Conservation (phyloP, 345 rosid species). For the Euclidium syriacum region DNA sequence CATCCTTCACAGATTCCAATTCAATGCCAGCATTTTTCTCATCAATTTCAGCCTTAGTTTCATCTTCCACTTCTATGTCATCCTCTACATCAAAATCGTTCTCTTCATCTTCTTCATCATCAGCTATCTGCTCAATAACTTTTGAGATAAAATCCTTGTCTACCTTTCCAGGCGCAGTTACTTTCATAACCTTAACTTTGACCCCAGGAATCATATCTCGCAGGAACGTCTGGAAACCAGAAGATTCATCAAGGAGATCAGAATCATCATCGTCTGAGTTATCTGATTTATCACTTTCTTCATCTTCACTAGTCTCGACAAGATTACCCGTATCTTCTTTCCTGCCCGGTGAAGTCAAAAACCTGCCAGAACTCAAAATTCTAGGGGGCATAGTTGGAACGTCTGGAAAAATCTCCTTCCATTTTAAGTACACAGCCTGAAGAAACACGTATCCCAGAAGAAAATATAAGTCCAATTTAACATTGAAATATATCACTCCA, state of each 20-base stretch:
- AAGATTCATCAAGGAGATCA: conserved; percentile 63
- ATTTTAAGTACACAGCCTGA: conserved; percentile 82
- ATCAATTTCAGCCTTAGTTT: conserved; percentile 48
- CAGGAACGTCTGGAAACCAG: conserved; percentile 69
- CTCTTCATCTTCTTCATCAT: conserved; percentile 75
- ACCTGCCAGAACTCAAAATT: conserved; percentile 38
- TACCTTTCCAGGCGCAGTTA: conserved; percentile 61
- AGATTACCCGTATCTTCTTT: conserved; percentile 53
- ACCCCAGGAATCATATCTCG: conserved; percentile 87
- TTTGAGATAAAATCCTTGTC: conserved; percentile 82
- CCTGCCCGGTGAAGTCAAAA: conserved; percentile 39
- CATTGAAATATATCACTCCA: not conserved
- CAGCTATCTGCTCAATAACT: conserved; percentile 77
- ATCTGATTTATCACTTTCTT: conserved; percentile 55
- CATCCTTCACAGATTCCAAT: conserved; percentile 39
- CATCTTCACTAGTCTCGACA: conserved; percentile 51
- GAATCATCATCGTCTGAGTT: too few species aligned
- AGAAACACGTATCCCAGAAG: conserved; percentile 16
- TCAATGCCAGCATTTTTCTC: conserved; percentile 48
- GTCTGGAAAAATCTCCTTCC: conserved; percentile 44
- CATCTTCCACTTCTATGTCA: conserved; percentile 54
- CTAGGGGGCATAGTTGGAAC: conserved; percentile 39
- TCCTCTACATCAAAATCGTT: conserved; percentile 46
- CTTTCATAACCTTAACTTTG: conserved; percentile 83
- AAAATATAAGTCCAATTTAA: not conserved